Percentiles rank a stretch among this genome's conserved stretches.
Evolutionary conservation across 2,329 filamentous ascomycete species (phyloP).

Genomic region (Fusarium mexicanum): DNA sequence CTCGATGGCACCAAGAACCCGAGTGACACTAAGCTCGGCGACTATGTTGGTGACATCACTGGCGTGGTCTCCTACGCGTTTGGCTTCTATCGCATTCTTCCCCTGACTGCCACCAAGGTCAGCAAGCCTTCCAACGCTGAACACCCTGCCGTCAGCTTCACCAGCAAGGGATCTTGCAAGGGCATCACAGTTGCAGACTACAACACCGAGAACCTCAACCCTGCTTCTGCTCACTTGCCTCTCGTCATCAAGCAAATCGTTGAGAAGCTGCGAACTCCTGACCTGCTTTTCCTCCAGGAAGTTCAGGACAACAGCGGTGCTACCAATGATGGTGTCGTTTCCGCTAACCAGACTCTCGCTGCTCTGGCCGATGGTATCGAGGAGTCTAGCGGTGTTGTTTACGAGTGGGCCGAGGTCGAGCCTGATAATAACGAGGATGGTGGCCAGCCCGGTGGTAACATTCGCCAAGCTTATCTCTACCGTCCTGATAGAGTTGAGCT

Average conservation of each 20-base stretch:
- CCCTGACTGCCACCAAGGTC: constrained; percentile 65
- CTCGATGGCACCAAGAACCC: constrained; percentile 73
- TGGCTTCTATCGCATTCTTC: constrained; percentile 76
- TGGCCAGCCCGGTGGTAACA: constrained; percentile 75
- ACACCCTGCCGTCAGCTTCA: constrained; percentile 62
- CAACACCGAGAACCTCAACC: constrained; percentile 75
- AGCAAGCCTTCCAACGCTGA: constrained; percentile 56
- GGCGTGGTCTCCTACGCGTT: constrained; percentile 73
- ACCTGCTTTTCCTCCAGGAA: constrained; percentile 75
- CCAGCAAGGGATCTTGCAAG: constrained; percentile 64
- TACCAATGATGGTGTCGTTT: constrained; percentile 66
- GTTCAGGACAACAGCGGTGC: constrained; percentile 73
- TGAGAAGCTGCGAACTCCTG: constrained; percentile 69
- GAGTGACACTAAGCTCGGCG: constrained; percentile 69
- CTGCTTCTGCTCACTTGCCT: constrained; percentile 64
- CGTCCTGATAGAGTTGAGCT: constrained; percentile 67
- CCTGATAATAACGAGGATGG: constrained; percentile 71
- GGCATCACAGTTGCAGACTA: constrained; percentile 73
- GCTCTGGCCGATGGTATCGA: constrained; percentile 64
- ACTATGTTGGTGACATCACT: constrained; percentile 71
- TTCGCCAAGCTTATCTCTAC: constrained; percentile 76
- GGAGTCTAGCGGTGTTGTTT: constrained; percentile 59
- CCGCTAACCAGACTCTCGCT: constrained; percentile 67
- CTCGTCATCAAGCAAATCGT: constrained; percentile 72
- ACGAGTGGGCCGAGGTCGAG: constrained; percentile 68